Conservation (phyloP, 2,329 filamentous ascomycete species). For the Nothopassalora personata region DNA sequence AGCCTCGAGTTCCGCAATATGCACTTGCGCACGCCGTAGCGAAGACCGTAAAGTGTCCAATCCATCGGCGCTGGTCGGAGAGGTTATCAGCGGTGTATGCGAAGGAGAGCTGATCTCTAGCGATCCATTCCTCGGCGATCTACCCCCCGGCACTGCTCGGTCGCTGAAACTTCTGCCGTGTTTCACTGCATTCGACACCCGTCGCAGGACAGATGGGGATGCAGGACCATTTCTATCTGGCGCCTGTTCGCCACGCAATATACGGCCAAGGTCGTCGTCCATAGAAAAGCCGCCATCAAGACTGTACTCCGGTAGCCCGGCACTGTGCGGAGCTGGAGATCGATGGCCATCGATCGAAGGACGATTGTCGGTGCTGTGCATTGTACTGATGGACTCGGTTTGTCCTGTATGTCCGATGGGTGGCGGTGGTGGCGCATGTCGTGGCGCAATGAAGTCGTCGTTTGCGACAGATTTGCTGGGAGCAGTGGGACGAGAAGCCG, state of each 20-base stretch:
- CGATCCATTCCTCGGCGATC: slow-evolving; percentile 37
- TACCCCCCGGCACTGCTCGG: slow-evolving; percentile 31
- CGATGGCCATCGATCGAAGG: slow-evolving; percentile 24
- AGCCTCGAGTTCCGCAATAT: slow-evolving; percentile 77
- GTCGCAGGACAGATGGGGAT: slow-evolving; percentile 68
- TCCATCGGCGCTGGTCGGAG: slow-evolving; percentile 18
- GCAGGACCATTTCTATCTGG: slow-evolving; percentile 36
- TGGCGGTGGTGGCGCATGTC: slow-evolving; percentile 41
- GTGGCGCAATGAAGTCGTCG: slow-evolving; percentile 43
- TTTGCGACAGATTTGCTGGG: slow-evolving; percentile 37
- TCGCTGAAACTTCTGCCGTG: slow-evolving; percentile 87
- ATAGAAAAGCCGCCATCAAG: slow-evolving; percentile 81
- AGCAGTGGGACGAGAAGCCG: slow-evolving; percentile 42
- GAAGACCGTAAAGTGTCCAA: slow-evolving; percentile 19
- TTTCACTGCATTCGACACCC: slow-evolving; percentile 88
- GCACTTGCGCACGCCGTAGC: slow-evolving; percentile 19
- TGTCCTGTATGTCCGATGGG: slow-evolving; percentile 34
- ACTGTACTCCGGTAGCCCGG: slow-evolving; percentile 51
- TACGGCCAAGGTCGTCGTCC: slow-evolving; percentile 92
- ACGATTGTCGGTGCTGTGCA: slow-evolving; percentile 34
- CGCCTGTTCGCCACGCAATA: slow-evolving; percentile 63
- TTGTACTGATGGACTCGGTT: slow-evolving; percentile 42
- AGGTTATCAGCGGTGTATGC: slow-evolving; percentile 18
- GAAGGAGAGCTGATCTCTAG: slow-evolving; percentile 34
- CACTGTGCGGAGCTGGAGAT: slow-evolving; percentile 28